Conservation (phyloP, 2,329 filamentous ascomycete genomes). For the Xylariaceae sp. region DNA sequence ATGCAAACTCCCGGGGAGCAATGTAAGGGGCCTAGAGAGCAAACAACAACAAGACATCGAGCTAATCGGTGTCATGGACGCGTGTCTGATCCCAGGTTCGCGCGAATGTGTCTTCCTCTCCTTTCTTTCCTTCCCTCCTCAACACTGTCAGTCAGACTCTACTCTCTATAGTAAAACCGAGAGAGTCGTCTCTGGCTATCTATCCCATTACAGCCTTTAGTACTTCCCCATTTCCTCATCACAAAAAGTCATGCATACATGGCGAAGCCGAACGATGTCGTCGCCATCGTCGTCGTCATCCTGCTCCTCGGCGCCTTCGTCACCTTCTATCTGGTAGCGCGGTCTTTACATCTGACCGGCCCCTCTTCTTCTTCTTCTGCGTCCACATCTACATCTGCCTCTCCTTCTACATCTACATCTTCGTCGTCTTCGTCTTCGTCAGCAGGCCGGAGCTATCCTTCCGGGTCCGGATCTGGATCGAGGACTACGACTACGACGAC, state of each 20-base stretch:
- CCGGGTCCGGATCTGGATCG: background rate
- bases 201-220: too few relatives aligned
- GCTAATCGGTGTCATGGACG: too few relatives aligned
- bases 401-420: too few relatives aligned
- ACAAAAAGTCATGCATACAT: background rate
- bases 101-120: too few relatives aligned
- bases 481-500: too few relatives aligned
- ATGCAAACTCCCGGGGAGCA: background rate
- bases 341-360: background rate
- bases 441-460: background rate
- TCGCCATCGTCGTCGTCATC: slow-evolving; percentile 6
- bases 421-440: background rate
- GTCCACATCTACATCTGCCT: too few relatives aligned
- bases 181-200: too few relatives aligned
- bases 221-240: background rate
- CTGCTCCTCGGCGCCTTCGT: slow-evolving; percentile 2
- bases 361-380: too few relatives aligned
- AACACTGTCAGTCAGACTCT: too few relatives aligned
- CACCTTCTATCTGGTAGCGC: background rate
- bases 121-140: too few relatives aligned
- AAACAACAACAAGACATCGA: background rate
- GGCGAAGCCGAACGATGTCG: slow-evolving; percentile 9
- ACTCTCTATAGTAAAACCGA: too few relatives aligned
- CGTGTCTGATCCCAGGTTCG: too few relatives aligned
- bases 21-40: background rate